phyloP scores from a whole-genome alignment of 768 basidiomycete species.

The Russula brevipes region DNA sequence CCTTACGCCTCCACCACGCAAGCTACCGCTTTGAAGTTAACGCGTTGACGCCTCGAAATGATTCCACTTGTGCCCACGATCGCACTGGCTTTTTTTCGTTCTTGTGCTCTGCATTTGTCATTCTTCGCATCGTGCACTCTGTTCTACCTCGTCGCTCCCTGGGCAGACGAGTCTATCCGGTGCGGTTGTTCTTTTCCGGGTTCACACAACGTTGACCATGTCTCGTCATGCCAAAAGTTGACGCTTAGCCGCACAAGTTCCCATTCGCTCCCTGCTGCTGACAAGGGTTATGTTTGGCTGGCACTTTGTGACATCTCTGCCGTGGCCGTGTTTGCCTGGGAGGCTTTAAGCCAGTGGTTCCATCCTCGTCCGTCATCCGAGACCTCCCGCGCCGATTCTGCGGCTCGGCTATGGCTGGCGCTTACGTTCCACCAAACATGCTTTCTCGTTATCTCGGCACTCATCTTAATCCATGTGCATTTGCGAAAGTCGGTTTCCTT shows the following conservation, averaged over 20 bases:
- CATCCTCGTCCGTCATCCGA: constrained; percentile 39
- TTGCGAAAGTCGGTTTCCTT: constrained; percentile 66
- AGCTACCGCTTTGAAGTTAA: constrained; percentile 21
- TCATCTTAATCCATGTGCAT: constrained; percentile 66
- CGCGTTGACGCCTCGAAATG: constrained; percentile 40
- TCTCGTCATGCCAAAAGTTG: constrained; percentile 39
- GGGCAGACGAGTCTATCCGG: constrained; percentile 69
- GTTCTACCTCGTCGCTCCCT: constrained; percentile 69
- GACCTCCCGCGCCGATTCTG: constrained; percentile 47
- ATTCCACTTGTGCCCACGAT: constrained; percentile 63
- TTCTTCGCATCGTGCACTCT: constrained; percentile 70
- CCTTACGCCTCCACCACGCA: constrained; percentile 31
- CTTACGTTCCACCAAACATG: constrained; percentile 64
- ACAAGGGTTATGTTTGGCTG: constrained; percentile 72
- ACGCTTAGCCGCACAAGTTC: constrained; percentile 73
- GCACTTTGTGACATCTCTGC: constrained; percentile 61
- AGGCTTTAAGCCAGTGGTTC: constrained; percentile 49
- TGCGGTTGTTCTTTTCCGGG: constrained; percentile 35
- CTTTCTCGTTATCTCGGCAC: constrained; percentile 52
- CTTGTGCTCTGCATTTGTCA: constrained; percentile 65
- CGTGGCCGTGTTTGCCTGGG: constrained; percentile 61
- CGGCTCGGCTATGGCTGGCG: constrained; percentile 63
- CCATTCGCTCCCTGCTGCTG: constrained; percentile 57
- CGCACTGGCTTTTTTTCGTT: constrained; percentile 67
- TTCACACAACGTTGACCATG: neutral